Percentiles rank a stretch among this genome's conserved stretches.
phyloP scores from a whole-genome alignment of 305 asterid genomes.

The Solanum hybrid region DNA sequence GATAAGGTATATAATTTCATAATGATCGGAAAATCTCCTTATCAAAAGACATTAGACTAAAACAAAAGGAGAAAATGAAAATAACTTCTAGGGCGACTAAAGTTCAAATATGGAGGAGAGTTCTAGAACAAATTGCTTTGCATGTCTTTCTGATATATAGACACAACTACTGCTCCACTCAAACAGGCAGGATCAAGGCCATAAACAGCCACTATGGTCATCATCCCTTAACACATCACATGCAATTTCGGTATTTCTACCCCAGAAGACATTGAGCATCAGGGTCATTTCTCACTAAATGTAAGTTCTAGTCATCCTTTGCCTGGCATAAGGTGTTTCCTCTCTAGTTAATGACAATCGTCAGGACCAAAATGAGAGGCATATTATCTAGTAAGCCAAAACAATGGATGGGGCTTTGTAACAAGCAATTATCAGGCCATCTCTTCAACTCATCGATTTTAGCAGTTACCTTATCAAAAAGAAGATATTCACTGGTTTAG shows the following conservation, averaged over 20 bases:
- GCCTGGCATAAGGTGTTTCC: not conserved
- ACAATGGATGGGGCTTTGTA: not conserved
- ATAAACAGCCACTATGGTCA: not conserved
- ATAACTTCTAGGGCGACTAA: not conserved
- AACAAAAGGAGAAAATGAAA: not conserved
- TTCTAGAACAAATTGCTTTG: not conserved
- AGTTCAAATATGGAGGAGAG: conserved; percentile 4
- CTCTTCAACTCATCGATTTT: not conserved
- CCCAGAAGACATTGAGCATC: not conserved
- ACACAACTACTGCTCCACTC: not conserved
- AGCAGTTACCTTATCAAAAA: not conserved
- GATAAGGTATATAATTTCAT: not conserved
- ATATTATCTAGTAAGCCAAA: not conserved
- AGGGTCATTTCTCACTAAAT: not conserved
- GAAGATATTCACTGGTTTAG: not conserved
- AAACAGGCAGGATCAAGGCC: not conserved
- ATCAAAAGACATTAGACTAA: not conserved
- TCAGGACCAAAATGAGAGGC: not conserved
- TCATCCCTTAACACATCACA: not conserved
- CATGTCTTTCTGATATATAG: not conserved
- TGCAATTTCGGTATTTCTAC: not conserved
- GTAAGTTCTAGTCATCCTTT: not conserved
- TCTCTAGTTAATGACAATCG: not conserved
- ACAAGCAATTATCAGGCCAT: not conserved
- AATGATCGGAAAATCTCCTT: not conserved